These are phyloP conservation scores for Ogataea pignaliae DNA, from an alignment of 805 yeast genomes.

Conservation along the genomic window DNA sequence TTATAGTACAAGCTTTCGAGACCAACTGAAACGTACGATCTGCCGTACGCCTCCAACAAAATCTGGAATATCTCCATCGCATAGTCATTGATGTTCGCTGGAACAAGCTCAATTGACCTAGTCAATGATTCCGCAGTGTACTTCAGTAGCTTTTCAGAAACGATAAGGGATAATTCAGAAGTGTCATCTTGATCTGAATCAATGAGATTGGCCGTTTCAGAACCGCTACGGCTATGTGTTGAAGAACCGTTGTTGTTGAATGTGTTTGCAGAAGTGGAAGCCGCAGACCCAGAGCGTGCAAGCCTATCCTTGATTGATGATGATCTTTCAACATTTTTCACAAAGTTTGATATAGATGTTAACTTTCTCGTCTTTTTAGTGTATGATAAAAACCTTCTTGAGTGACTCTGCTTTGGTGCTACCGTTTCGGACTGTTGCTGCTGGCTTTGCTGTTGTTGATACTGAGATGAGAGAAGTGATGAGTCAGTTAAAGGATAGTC, in stretches of 20 bases:
- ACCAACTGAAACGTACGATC: slow-evolving; percentile 68
- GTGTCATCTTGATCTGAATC: slow-evolving; percentile 4
- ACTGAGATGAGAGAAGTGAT: neutral
- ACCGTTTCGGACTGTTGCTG: neutral
- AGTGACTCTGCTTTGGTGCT: neutral
- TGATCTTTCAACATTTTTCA: slow-evolving; percentile 47
- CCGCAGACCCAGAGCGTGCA: neutral
- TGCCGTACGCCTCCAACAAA: slow-evolving; percentile 64
- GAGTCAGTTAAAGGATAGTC: neutral
- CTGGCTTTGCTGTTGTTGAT: neutral
- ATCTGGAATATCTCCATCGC: slow-evolving; percentile 65
- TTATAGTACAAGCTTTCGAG: slow-evolving; percentile 59
- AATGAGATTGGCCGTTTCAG: neutral
- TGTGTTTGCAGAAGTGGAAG: neutral
- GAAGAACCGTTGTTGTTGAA: neutral
- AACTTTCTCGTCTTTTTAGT: slow-evolving; percentile 21
- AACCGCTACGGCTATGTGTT: slow-evolving; percentile 2
- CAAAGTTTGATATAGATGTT: slow-evolving; percentile 36
- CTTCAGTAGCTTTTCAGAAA: slow-evolving; percentile 61
- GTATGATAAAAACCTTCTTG: slow-evolving; percentile 11
- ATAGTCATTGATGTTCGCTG: slow-evolving; percentile 55
- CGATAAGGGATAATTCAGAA: slow-evolving; percentile 33
- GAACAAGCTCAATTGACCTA: slow-evolving; percentile 68
- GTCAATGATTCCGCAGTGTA: slow-evolving; percentile 75
- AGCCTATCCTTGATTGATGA: slow-evolving; percentile 30